A percentile compares a stretch with the other conserved stretches of the same genome.
These are phyloP conservation scores for Clonostachys sp. DNA, from an alignment of 2,329 filamentous ascomycete genomes.

Conservation along the genomic window DNA sequence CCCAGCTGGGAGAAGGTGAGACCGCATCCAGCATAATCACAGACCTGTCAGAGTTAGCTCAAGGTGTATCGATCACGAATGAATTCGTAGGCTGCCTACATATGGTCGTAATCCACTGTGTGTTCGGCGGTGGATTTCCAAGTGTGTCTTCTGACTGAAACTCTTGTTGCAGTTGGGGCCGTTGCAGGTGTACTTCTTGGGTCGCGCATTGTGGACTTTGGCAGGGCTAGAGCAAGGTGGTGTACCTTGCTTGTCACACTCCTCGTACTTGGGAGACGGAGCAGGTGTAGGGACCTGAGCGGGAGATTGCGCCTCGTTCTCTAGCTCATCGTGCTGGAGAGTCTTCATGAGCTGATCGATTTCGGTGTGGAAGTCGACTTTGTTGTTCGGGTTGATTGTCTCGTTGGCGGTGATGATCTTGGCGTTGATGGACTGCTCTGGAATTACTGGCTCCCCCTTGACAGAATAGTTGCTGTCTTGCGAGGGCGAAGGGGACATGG, in stretches of 20 bases:
- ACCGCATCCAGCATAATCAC: background rate
- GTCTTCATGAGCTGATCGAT: constrained; percentile 86
- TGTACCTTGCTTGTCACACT: constrained; percentile 7
- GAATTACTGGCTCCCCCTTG: too few species aligned
- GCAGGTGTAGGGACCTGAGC: background rate
- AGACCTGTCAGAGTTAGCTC: background rate
- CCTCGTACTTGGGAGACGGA: constrained; percentile 13
- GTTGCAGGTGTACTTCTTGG: constrained; percentile 68
- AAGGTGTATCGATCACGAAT: too few species aligned
- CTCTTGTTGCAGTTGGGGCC: constrained; percentile 70
- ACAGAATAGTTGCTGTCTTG: too few species aligned
- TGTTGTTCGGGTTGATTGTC: constrained; percentile 37
- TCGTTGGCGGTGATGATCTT: constrained; percentile 40
- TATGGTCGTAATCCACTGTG: constrained; percentile 92
- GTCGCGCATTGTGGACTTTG: background rate
- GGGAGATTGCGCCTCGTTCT: background rate
- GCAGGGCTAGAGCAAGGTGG: constrained; percentile 1
- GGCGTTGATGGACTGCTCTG: constrained; percentile 9
- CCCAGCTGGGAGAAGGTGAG: constrained; percentile 75
- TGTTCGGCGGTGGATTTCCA: constrained; percentile 82
- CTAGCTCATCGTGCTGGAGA: constrained; percentile 65
- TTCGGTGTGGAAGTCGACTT: constrained; percentile 71
- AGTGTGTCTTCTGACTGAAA: constrained; percentile 88
- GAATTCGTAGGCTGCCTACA: constrained; percentile 46
- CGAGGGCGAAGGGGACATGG: too few species aligned